Percentiles rank a stretch among this genome's conserved stretches.
Conservation (phyloP, 805 yeast species). For the Yarrowia osloensis region DNA sequence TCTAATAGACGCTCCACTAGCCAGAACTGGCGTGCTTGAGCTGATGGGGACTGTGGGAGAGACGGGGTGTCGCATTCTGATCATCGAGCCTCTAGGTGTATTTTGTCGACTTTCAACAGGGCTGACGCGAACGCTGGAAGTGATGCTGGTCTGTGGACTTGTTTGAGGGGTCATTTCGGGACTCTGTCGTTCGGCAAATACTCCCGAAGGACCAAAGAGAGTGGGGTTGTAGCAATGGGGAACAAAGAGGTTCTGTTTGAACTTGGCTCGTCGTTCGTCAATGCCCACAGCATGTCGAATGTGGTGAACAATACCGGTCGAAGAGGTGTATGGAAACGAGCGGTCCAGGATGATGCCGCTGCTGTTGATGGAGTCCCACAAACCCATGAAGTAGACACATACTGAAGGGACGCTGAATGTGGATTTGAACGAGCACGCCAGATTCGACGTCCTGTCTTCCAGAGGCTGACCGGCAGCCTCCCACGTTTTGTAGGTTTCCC, state of each 20-base stretch:
- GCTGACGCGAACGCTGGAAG: background rate
- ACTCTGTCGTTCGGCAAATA: conserved; percentile 3
- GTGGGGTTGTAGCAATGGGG: conserved; percentile 23
- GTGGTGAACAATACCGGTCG: conserved; percentile 56
- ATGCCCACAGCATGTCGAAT: conserved; percentile 66
- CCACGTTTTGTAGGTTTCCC: conserved; percentile 64
- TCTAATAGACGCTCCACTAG: background rate
- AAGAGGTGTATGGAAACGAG: conserved; percentile 59
- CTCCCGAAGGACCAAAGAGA: background rate
- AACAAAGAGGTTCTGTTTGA: conserved; percentile 42
- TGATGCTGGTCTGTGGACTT: background rate
- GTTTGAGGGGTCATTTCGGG: background rate
- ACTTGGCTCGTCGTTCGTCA: conserved; percentile 65
- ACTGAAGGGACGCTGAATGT: conserved; percentile 54
- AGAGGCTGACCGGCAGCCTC: conserved; percentile 38
- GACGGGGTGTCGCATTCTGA: background rate
- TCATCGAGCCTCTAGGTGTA: background rate
- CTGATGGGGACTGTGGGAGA: background rate
- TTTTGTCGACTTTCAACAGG: background rate
- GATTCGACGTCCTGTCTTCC: background rate
- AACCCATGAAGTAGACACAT: conserved; percentile 57
- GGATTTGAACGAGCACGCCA: conserved; percentile 47
- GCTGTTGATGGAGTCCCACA: conserved; percentile 69
- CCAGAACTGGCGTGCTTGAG: background rate
- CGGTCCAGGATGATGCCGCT: conserved; percentile 61